phyloP scores from a whole-genome alignment of 2,329 filamentous ascomycete species.

The Colletotrichum higginsianum region DNA sequence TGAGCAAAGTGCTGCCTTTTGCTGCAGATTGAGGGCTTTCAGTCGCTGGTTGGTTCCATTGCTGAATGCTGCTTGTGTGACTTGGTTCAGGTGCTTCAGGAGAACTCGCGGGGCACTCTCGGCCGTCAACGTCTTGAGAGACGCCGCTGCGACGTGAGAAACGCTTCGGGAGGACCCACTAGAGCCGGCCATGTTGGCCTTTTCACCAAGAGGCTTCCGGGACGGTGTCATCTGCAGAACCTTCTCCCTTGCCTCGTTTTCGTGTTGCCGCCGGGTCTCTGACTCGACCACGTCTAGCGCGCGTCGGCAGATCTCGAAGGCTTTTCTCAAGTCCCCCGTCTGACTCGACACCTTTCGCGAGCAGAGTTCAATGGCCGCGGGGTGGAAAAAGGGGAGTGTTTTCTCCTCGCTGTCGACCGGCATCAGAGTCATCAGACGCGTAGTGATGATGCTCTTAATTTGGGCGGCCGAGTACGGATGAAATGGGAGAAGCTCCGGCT shows the following conservation, averaged over 20 bases:
- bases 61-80: constrained; percentile 90
- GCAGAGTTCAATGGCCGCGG: constrained; percentile 92
- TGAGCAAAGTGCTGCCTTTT: constrained; percentile 94
- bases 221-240: constrained; percentile 76
- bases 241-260: constrained; percentile 71
- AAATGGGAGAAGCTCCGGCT: constrained; percentile 91
- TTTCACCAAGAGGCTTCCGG: constrained; percentile 85
- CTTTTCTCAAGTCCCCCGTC: constrained; percentile 93
- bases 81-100: constrained; percentile 91
- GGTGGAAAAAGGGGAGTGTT: constrained; percentile 89
- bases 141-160: constrained; percentile 64
- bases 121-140: constrained; percentile 75
- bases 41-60: constrained; percentile 90
- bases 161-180: constrained; percentile 58
- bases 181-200: constrained; percentile 76
- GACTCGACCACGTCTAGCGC: constrained; percentile 91
- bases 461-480: constrained; percentile 91
- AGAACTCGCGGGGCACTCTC: constrained; percentile 89
- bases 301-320: constrained; percentile 92
- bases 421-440: constrained; percentile 83
- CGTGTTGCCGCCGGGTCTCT: constrained; percentile 83
- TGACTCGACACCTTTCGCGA: constrained; percentile 95
- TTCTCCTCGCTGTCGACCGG: constrained; percentile 66
- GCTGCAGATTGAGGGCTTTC: constrained; percentile 91
- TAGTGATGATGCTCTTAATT: constrained; percentile 88